Evolutionary conservation across 2,329 filamentous ascomycete genomes (phyloP), one percentile per base, ranked within the genome.

Genomic region (Myriangium duriaei): DNA sequence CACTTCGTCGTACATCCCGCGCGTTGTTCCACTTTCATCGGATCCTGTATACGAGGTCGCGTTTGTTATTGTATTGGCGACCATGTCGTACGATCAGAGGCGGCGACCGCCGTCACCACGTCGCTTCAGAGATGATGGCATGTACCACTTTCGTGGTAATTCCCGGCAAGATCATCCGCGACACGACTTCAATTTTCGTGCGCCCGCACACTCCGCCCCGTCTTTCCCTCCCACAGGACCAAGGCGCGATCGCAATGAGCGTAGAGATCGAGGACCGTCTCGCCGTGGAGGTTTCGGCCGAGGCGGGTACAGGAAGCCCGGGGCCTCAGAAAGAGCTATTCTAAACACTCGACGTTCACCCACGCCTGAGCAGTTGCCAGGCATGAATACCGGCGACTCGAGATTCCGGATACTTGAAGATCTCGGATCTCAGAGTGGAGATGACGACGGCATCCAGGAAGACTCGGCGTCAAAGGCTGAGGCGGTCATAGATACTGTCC

Each of bases 311-410:
- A 39, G 28, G 30, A 39, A 16, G 21, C 32, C 32, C n/a, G 26
- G n/a, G 19, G 58, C 65, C 3, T 58, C 66, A 36, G 56, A 61
- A 42, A 64, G 65, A 40, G 57, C 58, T 12, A 54, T 69, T 17
- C 52, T 69, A n/a, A 54, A 52, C 17, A 47, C 50, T 5, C 54
- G 51, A 31, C 56, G 62, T 32, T 57, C 58, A 14, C 54, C 55
- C 16, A 63, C 56, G 18, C 60, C 64, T 3, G 65, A 69, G 49
- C 63, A 59, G 37, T 49, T 64, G 32, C 48, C 58, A 19, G 64
- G 65, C 40, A 63, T 68, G 50, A 53, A 54, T 11, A 52, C 60
- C 11, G 57, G 56, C 14, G 49, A 56, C 11, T 52, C 56, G 31
- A 58, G 58, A 19, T 69, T 68, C 46, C 54, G 53, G 32, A 47